Evolutionary conservation across 1,284 basidiomycete species (phyloP).

Genomic region (Leccinum pallidistipes): DNA sequence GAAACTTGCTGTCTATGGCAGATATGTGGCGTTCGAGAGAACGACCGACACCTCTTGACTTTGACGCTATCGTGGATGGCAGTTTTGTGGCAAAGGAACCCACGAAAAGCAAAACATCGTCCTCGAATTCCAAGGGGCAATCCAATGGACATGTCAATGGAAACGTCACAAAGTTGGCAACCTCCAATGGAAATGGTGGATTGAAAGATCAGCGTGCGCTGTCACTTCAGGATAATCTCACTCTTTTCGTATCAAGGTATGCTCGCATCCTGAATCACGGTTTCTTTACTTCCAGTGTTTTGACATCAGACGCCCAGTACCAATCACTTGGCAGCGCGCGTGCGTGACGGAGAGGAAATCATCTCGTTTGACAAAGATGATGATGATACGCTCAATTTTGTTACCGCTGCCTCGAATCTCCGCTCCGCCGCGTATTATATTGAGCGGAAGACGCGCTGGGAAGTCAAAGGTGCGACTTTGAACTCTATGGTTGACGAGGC

Average conservation of each 20-base stretch:
- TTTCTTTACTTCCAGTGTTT: neutral
- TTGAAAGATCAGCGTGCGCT: constrained; percentile 83
- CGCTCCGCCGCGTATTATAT: constrained; percentile 92
- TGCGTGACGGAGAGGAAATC: constrained; percentile 70
- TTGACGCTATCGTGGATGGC: constrained; percentile 65
- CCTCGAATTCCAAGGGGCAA: constrained; percentile 16
- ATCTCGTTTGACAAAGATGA: constrained; percentile 99
- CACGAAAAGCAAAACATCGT: constrained; percentile 2
- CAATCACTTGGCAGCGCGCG: constrained; percentile 72
- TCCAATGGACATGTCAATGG: constrained; percentile 32
- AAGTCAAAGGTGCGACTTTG: constrained; percentile 74
- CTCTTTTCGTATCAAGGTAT: constrained; percentile 82
- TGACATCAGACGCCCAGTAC: constrained; percentile 50
- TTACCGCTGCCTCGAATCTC: constrained; percentile 92
- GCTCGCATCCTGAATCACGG: constrained; percentile 2
- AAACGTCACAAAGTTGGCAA: neutral
- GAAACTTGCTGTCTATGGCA: constrained; percentile 89
- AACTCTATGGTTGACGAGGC: neutral
- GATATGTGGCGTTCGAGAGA: constrained; percentile 96
- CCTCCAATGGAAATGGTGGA: constrained; percentile 32
- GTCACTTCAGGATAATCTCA: constrained; percentile 76
- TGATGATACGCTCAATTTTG: constrained; percentile 95
- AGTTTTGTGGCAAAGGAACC: constrained; percentile 47
- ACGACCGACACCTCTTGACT: constrained; percentile 84
- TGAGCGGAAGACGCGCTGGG: constrained; percentile 87